phyloP scores from a whole-genome alignment of 2,329 filamentous ascomycete species.

The Aspergillus ibericus region DNA sequence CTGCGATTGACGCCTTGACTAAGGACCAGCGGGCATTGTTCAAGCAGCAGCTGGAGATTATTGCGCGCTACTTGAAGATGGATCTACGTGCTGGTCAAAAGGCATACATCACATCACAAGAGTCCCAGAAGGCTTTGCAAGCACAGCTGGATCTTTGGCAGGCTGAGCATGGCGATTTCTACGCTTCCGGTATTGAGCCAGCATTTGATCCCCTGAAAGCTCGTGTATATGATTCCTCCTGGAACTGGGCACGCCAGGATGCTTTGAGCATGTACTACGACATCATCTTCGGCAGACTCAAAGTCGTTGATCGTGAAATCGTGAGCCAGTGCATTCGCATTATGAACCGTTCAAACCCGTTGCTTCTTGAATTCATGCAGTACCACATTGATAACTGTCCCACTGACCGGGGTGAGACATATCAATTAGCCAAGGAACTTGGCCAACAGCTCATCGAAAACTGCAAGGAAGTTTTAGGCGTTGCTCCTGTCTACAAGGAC shows the following conservation, averaged over 20 bases:
- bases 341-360: slow-evolving; percentile 98
- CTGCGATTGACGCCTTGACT: slow-evolving; percentile 91
- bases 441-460: slow-evolving; percentile 94
- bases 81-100: slow-evolving; percentile 97
- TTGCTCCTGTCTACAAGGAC: slow-evolving; percentile 91
- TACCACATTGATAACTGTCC: slow-evolving; percentile 99
- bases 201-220: slow-evolving; percentile 93
- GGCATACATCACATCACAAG: slow-evolving; percentile 78
- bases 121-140: slow-evolving; percentile 84
- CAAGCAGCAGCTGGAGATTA: slow-evolving; percentile 96
- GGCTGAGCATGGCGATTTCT: slow-evolving; percentile 93
- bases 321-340: slow-evolving; percentile 98
- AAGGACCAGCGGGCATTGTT: slow-evolving; percentile 95
- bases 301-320: slow-evolving; percentile 93
- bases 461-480: slow-evolving; percentile 85
- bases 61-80: slow-evolving; percentile 94
- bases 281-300: slow-evolving; percentile 92
- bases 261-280: slow-evolving; percentile 99
- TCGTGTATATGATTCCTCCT: slow-evolving; percentile 94
- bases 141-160: slow-evolving; percentile 94
- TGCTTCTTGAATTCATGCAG: slow-evolving; percentile 97
- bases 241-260: slow-evolving; percentile 99
- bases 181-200: slow-evolving; percentile 90
- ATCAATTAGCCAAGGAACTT: slow-evolving; percentile 94
- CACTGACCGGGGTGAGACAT: slow-evolving; percentile 93